Percentiles rank a stretch among this genome's conserved stretches.
phyloP scores from a whole-genome alignment of 192 early-diverging fungal species.

The Podila epigama region DNA sequence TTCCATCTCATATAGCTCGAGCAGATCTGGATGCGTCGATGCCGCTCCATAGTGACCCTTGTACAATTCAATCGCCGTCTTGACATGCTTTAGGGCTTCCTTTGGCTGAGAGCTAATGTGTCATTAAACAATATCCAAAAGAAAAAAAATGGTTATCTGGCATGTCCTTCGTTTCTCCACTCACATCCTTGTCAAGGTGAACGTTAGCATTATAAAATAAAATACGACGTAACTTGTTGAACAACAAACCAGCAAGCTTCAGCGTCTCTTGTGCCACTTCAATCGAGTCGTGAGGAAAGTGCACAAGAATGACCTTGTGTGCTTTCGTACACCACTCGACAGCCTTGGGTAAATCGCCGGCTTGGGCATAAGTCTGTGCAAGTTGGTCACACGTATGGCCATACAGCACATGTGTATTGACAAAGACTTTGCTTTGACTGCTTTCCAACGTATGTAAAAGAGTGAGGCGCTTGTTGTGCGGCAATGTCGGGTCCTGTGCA shows the following conservation, averaged over 20 bases:
- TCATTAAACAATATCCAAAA: not conserved
- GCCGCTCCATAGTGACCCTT: slow-evolving; percentile 27
- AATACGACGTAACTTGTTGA: slow-evolving; percentile 31
- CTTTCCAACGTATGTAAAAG: slow-evolving; percentile 25
- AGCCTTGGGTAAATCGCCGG: slow-evolving; percentile 18
- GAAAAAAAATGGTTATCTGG: not conserved
- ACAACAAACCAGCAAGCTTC: slow-evolving; percentile 39
- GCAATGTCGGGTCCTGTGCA: slow-evolving; percentile 14
- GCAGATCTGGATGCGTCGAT: slow-evolving; percentile 33
- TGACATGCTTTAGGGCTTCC: slow-evolving; percentile 35
- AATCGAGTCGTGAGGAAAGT: slow-evolving; percentile 45
- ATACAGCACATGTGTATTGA: slow-evolving; percentile 32
- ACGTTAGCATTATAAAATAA: not conserved
- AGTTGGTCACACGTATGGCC: slow-evolving; percentile 43
- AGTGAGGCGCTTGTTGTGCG: not conserved
- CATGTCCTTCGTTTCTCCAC: not conserved
- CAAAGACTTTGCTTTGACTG: slow-evolving; percentile 19
- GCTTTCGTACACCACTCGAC: slow-evolving; percentile 44
- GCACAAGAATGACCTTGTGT: slow-evolving; percentile 35
- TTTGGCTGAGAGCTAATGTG: slow-evolving; percentile 21
- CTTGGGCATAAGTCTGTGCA: slow-evolving; percentile 27
- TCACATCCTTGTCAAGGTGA: not conserved
- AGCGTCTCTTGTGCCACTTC: slow-evolving; percentile 46
- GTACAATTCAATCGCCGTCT: slow-evolving; percentile 30
- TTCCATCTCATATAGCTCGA: slow-evolving; percentile 45